Conservation (phyloP, 2,329 filamentous ascomycete genomes). For the Fusarium sp. region DNA sequence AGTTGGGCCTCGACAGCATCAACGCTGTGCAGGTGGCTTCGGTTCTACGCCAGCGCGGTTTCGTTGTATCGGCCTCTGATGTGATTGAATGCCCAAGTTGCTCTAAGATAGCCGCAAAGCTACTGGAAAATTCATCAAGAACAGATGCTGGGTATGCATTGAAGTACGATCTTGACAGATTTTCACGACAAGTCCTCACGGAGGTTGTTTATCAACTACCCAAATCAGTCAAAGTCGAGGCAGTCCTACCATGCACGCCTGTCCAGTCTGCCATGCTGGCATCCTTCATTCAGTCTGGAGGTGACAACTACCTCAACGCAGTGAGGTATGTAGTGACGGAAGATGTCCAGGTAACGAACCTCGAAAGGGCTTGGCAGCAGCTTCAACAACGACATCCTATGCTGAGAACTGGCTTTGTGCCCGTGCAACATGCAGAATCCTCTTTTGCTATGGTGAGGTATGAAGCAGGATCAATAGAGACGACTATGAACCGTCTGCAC, state of each 20-base stretch:
- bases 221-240: constrained; percentile 54
- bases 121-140: constrained; percentile 27
- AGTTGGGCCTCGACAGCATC: constrained; percentile 91
- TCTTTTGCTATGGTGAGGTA: constrained; percentile 82
- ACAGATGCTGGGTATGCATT: neutral
- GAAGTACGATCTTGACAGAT: constrained; percentile 51
- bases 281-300: constrained; percentile 73
- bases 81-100: constrained; percentile 71
- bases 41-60: constrained; percentile 66
- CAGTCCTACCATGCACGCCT: constrained; percentile 78
- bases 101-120: constrained; percentile 47
- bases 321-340: constrained; percentile 62
- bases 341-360: constrained; percentile 45
- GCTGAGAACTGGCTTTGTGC: constrained; percentile 76
- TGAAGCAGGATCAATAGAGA: constrained; percentile 2
- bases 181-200: constrained; percentile 45
- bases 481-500: constrained; percentile 19
- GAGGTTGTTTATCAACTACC: constrained; percentile 40
- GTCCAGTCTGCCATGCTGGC: constrained; percentile 83
- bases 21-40: constrained; percentile 81
- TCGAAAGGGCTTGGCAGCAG: constrained; percentile 67
- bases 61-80: constrained; percentile 71
- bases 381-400: constrained; percentile 70
- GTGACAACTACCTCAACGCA: constrained; percentile 78
- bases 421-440: constrained; percentile 64